These are phyloP conservation scores for Ammopiptanthus mongolicus DNA, from an alignment of 306 rosid species.

Conservation along the genomic window DNA sequence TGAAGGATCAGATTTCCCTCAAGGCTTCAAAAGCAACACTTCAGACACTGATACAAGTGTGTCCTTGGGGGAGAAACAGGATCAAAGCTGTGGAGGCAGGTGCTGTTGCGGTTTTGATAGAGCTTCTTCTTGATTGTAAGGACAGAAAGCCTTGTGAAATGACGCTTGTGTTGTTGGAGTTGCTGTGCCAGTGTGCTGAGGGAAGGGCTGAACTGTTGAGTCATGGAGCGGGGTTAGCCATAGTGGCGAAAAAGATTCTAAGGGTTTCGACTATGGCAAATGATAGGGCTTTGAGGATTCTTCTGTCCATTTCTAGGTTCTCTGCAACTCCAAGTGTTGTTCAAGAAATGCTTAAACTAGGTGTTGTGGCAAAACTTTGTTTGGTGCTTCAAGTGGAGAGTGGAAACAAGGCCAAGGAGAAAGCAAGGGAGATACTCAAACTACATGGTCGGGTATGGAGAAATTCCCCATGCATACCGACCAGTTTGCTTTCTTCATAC, in stretches of 20 bases:
- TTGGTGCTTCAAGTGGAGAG: slow-evolving; percentile 72
- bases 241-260: slow-evolving; percentile 74
- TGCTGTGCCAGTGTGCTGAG: slow-evolving; percentile 64
- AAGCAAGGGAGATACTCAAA: slow-evolving; percentile 64
- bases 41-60: slow-evolving; percentile 37
- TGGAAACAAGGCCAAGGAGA: slow-evolving; percentile 72
- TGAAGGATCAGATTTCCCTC: slow-evolving; percentile 52
- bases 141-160: slow-evolving; percentile 58
- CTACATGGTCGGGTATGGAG: slow-evolving; percentile 70
- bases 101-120: slow-evolving; percentile 48
- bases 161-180: slow-evolving; percentile 51
- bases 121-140: slow-evolving; percentile 46
- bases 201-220: slow-evolving; percentile 66
- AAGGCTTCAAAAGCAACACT: slow-evolving; percentile 54
- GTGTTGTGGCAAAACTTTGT: slow-evolving; percentile 79
- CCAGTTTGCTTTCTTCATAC: slow-evolving; percentile 41
- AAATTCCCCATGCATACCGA: slow-evolving; percentile 70
- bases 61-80: slow-evolving; percentile 67
- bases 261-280: slow-evolving; percentile 63
- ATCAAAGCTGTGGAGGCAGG: slow-evolving; percentile 64
- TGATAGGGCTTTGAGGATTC: slow-evolving; percentile 65
- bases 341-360: slow-evolving; percentile 70
- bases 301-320: slow-evolving; percentile 43
- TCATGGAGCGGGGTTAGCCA: slow-evolving; percentile 76
- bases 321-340: slow-evolving; percentile 54